Conservation (phyloP, 164 flowering plant genomes). For the Kingdonia uniflora region DNA sequence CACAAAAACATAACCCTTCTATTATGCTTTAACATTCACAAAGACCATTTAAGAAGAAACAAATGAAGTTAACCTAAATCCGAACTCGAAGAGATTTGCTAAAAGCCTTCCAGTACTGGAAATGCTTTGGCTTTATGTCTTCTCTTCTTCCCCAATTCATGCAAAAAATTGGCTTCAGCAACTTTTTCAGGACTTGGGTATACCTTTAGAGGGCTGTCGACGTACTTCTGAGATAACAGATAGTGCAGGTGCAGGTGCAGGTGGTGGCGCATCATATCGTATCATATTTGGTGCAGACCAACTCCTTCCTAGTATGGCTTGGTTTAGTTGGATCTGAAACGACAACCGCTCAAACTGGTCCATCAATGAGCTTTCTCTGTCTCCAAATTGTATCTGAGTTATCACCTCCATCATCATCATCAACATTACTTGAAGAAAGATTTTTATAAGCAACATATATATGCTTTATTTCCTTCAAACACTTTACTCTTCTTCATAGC, state of each 20-base stretch:
- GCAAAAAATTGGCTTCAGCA: slow-evolving; percentile 32
- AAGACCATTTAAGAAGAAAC: too few species aligned
- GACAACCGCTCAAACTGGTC: slow-evolving; percentile 55
- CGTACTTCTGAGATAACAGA: slow-evolving; percentile 10
- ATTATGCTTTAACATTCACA: too few species aligned
- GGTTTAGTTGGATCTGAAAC: slow-evolving; percentile 54
- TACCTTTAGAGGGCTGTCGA: slow-evolving; percentile 9
- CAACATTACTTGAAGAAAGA: too few species aligned
- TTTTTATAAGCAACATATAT: background rate
- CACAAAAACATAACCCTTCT: too few species aligned
- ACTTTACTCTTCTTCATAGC: too few species aligned
- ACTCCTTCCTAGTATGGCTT: slow-evolving; percentile 56
- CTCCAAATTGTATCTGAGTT: slow-evolving; percentile 31
- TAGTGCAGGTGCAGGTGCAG: slow-evolving; percentile 3
- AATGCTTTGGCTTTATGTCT: slow-evolving; percentile 19
- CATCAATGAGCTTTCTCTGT: slow-evolving; percentile 48
- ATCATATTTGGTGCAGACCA: slow-evolving; percentile 31
- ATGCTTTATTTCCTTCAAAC: slow-evolving; percentile 10
- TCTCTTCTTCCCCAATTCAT: slow-evolving; percentile 10
- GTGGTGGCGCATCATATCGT: background rate
- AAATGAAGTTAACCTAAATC: background rate
- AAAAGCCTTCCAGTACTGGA: slow-evolving; percentile 25
- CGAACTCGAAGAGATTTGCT: slow-evolving; percentile 37
- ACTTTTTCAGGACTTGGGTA: slow-evolving; percentile 39
- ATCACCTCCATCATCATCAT: background rate